Conservation (phyloP, 2,329 filamentous ascomycete species). For the Aspergillus awamori region DNA sequence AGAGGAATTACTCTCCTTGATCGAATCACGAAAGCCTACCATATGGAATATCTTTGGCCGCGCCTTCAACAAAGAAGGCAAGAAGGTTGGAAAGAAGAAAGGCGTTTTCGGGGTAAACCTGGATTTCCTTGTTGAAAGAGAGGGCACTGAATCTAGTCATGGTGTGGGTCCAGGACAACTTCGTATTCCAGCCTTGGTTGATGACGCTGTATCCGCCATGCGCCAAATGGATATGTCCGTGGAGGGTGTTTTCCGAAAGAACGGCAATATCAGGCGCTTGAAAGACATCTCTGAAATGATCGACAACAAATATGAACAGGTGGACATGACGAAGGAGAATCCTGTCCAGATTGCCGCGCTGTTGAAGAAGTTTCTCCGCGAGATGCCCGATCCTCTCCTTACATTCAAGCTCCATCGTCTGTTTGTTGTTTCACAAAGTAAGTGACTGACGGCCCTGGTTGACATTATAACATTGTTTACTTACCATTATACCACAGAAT, state of each 20-base stretch:
- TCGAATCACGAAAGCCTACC: conserved; percentile 88
- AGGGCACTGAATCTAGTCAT: conserved; percentile 96
- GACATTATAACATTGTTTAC: not conserved
- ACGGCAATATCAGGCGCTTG: conserved; percentile 94
- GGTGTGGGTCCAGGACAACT: conserved; percentile 90
- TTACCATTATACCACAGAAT: conserved; percentile 54
- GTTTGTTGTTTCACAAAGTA: conserved; percentile 84
- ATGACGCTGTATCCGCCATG: conserved; percentile 92
- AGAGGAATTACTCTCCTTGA: conserved; percentile 87
- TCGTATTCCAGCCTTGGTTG: conserved; percentile 89
- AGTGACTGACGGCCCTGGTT: conserved; percentile 34
- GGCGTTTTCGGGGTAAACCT: conserved; percentile 89
- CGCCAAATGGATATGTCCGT: conserved; percentile 98
- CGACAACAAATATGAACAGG: conserved; percentile 80
- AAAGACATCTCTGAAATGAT: conserved; percentile 84
- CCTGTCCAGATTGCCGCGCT: conserved; percentile 93
- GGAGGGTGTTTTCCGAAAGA: conserved; percentile 98
- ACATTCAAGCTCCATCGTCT: conserved; percentile 92
- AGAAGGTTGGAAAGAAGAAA: conserved; percentile 80
- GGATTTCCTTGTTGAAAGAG: conserved; percentile 85
- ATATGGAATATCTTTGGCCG: conserved; percentile 99
- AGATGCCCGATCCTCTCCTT: conserved; percentile 90
- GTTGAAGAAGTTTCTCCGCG: conserved; percentile 90
- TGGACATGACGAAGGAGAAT: conserved; percentile 84
- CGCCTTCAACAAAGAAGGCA: conserved; percentile 80